Evolutionary conservation across 768 basidiomycete species (phyloP), one percentile per base, ranked within the genome.

Genomic region (Hygrocybe coccinea): DNA sequence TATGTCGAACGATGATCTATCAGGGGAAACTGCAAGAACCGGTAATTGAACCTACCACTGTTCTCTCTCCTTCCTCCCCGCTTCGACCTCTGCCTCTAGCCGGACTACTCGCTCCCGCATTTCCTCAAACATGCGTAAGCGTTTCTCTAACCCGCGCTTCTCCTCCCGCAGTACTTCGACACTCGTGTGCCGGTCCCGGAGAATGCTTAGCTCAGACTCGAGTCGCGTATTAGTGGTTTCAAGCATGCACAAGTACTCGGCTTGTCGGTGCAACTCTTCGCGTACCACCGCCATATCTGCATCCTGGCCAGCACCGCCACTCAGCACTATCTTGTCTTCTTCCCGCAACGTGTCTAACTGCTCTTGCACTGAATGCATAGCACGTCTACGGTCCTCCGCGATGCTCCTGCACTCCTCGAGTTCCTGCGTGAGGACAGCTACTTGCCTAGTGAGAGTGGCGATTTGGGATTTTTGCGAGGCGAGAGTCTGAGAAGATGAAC

Each of bases 111-210:
- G 73, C 62, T 80, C 81, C 24, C 84, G 71, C 51, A 88, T 64
- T 37, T 77, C 78, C 17, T 87, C 84, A 36, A 79, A 71, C 12
- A 60, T 62, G 43, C 91, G 68, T 0, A 76, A 75, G 5, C 82
- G 74, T 59, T 89, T 89, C 69, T 91, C 86, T 65, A 91, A 66
- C 0, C 76, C 75, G 5, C 82, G 75, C 58, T 90, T 89, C 69
- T 91, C 86, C 65, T 91, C 90, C 33, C 79, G 74, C 35, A 92
- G 64, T 2, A 91, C 83, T 56, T 89, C 87, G 2, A 87, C 69
- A 59, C 80, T 84, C 6, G 75, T 69, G n/a, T 83, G 73, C 1
- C 79, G 73, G 57, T 82, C 82, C 34, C 80, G 75, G 14, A 88
- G 73, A 10, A 74, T 59, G 5, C 66, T 67, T 14, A 89, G 61